Percentiles rank a stretch among this genome's conserved stretches.
These are phyloP conservation scores for Brettanomyces bruxellensis DNA, from an alignment of 805 yeast species.

Conservation along the genomic window DNA sequence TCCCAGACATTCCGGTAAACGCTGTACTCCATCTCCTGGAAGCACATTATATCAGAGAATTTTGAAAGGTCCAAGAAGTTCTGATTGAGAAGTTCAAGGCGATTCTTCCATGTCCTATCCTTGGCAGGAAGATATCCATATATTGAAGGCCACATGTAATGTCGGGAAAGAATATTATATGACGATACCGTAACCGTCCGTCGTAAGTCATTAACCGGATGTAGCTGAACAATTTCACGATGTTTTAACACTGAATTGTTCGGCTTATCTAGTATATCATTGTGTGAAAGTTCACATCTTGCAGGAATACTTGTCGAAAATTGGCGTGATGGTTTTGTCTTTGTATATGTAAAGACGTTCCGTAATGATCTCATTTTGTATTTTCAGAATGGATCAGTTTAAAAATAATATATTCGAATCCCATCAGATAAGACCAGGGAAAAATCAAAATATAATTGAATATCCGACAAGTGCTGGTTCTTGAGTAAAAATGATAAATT, in stretches of 20 bases:
- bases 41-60: constrained; percentile 48
- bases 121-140: constrained; percentile 40
- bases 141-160: constrained; percentile 53
- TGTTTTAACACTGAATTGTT: not conserved
- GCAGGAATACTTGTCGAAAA: too few relatives aligned
- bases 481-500: too few relatives aligned
- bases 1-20: constrained; percentile 21
- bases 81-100: constrained; percentile 34
- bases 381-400: too few relatives aligned
- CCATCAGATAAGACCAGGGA: too few relatives aligned
- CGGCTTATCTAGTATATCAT: not conserved
- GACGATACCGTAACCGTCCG: constrained; percentile 23
- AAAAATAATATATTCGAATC: too few relatives aligned
- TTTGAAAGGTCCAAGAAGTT: constrained; percentile 26
- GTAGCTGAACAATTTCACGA: not conserved
- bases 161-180: constrained; percentile 28
- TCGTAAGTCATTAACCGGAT: not conserved
- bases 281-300: too few relatives aligned
- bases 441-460: too few relatives aligned
- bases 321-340: too few relatives aligned
- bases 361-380: too few relatives aligned
- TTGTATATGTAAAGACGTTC: too few relatives aligned
- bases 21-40: constrained; percentile 27
- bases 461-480: too few relatives aligned
- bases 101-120: constrained; percentile 39